Conservation (phyloP, 108 stramenopile species). For the Pelagomonas calceolata region DNA sequence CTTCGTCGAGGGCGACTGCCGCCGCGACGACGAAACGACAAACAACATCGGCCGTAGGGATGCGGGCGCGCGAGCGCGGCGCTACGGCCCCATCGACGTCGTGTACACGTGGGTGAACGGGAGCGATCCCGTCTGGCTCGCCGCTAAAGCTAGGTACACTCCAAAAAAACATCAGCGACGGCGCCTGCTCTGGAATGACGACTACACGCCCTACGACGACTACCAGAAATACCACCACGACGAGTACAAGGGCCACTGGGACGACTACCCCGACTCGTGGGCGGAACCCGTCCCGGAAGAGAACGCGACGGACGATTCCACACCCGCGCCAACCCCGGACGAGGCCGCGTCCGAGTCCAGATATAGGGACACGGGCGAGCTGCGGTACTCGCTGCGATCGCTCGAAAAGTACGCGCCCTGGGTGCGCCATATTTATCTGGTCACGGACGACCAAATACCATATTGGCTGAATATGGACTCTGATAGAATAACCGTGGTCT, state of each 20-base stretch:
- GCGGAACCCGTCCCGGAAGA: background rate
- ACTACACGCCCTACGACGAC: background rate
- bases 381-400: conserved; percentile 42
- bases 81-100: conserved; percentile 34
- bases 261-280: background rate
- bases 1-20: too few species aligned
- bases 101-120: conserved; percentile 59
- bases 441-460: conserved; percentile 43
- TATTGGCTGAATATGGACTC: conserved; percentile 23
- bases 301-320: background rate
- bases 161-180: too few species aligned
- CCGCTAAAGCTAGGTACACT: conserved; percentile 9
- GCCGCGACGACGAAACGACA: too few species aligned
- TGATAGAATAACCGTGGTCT: conserved; percentile 18
- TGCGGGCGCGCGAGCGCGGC: too few species aligned
- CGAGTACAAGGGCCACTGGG: background rate
- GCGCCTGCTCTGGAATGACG: too few species aligned
- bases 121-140: conserved; percentile 41
- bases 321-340: background rate
- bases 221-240: background rate
- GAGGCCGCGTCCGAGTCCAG: conserved; percentile 18
- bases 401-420: conserved; percentile 46
- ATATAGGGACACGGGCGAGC: conserved; percentile 37
- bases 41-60: too few species aligned
- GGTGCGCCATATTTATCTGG: conserved; percentile 38